A percentile compares a stretch with the other conserved stretches of the same genome.
phyloP scores from a whole-genome alignment of 1,139 yeast genomes.

The Komagataea norvegica region DNA sequence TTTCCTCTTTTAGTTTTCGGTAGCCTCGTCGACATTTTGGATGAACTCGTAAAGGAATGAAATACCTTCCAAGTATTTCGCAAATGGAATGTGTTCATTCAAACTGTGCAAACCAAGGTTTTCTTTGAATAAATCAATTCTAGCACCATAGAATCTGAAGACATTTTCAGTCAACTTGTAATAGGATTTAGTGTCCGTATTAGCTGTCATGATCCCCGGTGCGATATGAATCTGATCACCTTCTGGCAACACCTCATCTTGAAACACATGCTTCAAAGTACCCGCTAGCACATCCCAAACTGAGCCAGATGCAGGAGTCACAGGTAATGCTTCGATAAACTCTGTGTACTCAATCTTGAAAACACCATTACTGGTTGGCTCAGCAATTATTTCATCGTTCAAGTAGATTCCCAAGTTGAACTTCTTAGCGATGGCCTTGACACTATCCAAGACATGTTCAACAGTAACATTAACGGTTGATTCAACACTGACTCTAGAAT shows the following conservation, averaged over 20 bases:
- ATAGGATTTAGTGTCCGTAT: slow-evolving; percentile 78
- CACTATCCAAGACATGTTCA: slow-evolving; percentile 32
- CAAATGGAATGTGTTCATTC: slow-evolving; percentile 49
- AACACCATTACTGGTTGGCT: slow-evolving; percentile 38
- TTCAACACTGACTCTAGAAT: slow-evolving; percentile 45
- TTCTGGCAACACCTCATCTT: slow-evolving; percentile 24
- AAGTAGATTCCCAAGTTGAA: slow-evolving; percentile 41
- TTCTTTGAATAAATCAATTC: slow-evolving; percentile 3
- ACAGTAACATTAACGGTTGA: slow-evolving; percentile 24
- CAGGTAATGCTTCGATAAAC: slow-evolving; percentile 50
- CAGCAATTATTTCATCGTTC: slow-evolving; percentile 32
- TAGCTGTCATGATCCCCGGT: slow-evolving; percentile 69
- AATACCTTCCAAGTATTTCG: slow-evolving; percentile 50
- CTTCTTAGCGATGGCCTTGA: slow-evolving; percentile 37
- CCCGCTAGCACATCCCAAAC: slow-evolving; percentile 51
- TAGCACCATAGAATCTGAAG: slow-evolving; percentile 48
- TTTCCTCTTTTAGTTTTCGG: background rate
- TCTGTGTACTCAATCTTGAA: slow-evolving; percentile 38
- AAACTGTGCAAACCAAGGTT: slow-evolving; percentile 46
- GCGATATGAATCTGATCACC: slow-evolving; percentile 43
- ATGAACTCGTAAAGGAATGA: slow-evolving; percentile 56
- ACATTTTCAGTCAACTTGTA: slow-evolving; percentile 69
- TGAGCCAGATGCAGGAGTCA: slow-evolving; percentile 43
- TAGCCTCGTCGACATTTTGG: slow-evolving; percentile 28
- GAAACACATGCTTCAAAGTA: slow-evolving; percentile 46